Conservation (phyloP, 75 land plant genomes). For the Pseudotsuga menziesii region DNA sequence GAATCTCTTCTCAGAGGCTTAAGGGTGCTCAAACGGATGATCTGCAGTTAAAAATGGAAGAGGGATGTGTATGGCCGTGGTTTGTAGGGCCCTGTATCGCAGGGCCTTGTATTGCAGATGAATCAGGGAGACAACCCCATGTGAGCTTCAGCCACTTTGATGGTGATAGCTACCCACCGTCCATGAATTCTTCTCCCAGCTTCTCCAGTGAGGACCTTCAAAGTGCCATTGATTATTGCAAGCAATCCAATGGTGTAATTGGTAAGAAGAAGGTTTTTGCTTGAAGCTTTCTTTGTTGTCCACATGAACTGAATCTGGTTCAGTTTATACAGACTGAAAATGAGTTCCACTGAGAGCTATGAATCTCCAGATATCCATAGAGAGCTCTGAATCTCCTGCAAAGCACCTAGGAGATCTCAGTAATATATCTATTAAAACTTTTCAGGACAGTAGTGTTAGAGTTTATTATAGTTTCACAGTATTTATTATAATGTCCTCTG, state of each 20-base stretch:
- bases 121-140: conserved; percentile 5
- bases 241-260: conserved; percentile 2
- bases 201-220: neutral
- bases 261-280: neutral
- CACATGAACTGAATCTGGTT: neutral
- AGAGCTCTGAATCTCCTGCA: neutral
- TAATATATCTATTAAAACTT: neutral
- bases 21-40: neutral
- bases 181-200: conserved; percentile 2
- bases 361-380: neutral
- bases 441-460: neutral
- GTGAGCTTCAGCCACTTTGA: neutral
- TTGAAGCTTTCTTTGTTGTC: neutral
- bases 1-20: conserved; percentile 5
- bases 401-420: neutral
- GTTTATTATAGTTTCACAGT: neutral
- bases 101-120: neutral
- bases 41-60: neutral
- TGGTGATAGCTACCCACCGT: neutral
- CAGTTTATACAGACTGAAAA: neutral
- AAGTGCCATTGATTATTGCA: conserved; percentile 8
- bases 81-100: neutral
- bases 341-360: neutral
- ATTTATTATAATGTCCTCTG: neutral
- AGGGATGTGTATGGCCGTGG: neutral